Evolutionary conservation across 345 rosid genomes (phyloP).

Genomic region (Adansonia digitata): DNA sequence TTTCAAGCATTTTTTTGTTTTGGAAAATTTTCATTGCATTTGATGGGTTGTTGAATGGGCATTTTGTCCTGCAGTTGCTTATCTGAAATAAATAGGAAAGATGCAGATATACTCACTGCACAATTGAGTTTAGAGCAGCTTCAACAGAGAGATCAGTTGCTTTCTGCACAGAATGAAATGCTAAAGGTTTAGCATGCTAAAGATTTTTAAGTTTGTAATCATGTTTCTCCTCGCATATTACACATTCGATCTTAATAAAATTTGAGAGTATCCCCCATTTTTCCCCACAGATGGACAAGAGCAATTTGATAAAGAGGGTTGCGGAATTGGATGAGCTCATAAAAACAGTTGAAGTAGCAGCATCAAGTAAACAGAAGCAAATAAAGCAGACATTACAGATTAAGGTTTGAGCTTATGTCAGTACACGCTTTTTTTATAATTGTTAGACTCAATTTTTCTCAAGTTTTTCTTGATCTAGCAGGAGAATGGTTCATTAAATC

Average conservation of each 20-base stretch:
- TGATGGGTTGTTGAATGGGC: background rate
- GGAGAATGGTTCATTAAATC: slow-evolving; percentile 39
- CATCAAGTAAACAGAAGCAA: slow-evolving; percentile 31
- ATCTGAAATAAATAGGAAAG: slow-evolving; percentile 52
- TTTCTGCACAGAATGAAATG: slow-evolving; percentile 78
- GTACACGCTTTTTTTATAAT: background rate
- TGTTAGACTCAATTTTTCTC: background rate
- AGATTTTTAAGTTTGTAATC: slow-evolving; percentile 1
- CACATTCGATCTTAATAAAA: background rate
- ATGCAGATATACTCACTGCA: slow-evolving; percentile 55
- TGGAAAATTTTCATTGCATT: background rate
- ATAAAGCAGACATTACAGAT: slow-evolving; percentile 25
- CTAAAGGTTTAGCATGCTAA: no score
- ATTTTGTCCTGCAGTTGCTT: slow-evolving; percentile 42
- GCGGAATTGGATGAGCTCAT: slow-evolving; percentile 66
- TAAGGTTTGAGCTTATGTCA: slow-evolving; percentile 25
- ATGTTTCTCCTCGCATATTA: background rate
- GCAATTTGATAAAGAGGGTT: slow-evolving; percentile 56
- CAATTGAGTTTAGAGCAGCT: slow-evolving; percentile 64
- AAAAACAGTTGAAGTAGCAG: slow-evolving; percentile 35
- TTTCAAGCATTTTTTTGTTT: background rate
- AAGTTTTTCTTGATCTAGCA: slow-evolving; percentile 24
- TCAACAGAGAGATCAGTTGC: slow-evolving; percentile 72
- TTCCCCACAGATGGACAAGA: slow-evolving; percentile 59
- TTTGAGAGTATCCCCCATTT: background rate